Evolutionary conservation across 495 filamentous ascomycete genomes (phyloP).

Genomic region (Penicillium canariense): DNA sequence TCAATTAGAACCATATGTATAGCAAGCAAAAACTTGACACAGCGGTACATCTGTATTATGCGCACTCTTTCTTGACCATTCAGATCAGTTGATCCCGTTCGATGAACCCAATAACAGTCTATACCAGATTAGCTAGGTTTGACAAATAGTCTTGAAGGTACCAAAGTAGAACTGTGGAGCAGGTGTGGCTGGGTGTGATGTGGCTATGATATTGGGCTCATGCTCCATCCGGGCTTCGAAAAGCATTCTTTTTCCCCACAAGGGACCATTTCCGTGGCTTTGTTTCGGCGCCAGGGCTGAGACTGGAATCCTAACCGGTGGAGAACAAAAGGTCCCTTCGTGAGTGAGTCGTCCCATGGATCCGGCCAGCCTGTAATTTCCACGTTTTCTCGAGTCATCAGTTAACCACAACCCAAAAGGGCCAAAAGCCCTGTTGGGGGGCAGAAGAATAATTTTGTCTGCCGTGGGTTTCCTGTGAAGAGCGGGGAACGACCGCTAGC

Average conservation of each 20-base stretch:
- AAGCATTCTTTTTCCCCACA: neutral
- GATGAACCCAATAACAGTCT: too few species aligned
- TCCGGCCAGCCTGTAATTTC: constrained; percentile 4
- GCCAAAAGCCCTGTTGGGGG: neutral
- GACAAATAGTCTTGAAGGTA: neutral
- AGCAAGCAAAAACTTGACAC: too few species aligned
- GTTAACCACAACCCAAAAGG: neutral
- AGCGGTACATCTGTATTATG: too few species aligned
- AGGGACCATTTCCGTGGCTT: neutral
- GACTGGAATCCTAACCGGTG: neutral
- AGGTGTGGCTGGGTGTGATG: constrained; percentile 15
- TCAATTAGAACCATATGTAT: too few species aligned
- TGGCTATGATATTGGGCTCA: constrained; percentile 4
- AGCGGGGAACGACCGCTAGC: constrained; percentile 1
- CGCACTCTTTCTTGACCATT: too few species aligned
- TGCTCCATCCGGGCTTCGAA: neutral
- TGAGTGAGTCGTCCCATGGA: constrained; percentile 6
- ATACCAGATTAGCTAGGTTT: too few species aligned
- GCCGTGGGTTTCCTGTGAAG: neutral
- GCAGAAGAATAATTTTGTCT: constrained; percentile 3
- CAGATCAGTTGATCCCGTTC: too few species aligned
- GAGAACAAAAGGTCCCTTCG: neutral
- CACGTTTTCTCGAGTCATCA: neutral
- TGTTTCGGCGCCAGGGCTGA: neutral
- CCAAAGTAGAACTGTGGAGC: constrained; percentile 11